These are phyloP conservation scores for Knufia fluminis DNA, from an alignment of 2,329 filamentous ascomycete genomes.

Conservation along the genomic window DNA sequence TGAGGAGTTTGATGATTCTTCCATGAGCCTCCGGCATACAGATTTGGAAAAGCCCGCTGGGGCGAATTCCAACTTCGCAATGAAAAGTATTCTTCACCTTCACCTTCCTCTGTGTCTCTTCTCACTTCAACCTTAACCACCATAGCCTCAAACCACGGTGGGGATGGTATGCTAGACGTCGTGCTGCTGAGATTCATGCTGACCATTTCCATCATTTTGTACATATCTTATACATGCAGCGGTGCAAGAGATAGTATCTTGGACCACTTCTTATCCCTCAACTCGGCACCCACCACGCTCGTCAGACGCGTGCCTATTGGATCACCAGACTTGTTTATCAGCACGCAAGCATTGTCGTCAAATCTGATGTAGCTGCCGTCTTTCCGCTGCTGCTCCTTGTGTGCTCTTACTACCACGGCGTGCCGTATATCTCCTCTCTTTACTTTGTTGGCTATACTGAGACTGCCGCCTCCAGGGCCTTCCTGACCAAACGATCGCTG, in stretches of 20 bases:
- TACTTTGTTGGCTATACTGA: slow-evolving; percentile 81
- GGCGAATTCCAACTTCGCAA: too few species aligned
- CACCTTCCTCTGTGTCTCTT: too few species aligned
- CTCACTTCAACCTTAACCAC: too few species aligned
- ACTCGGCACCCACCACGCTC: slow-evolving; percentile 78
- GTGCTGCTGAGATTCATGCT: too few species aligned
- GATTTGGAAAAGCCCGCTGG: too few species aligned
- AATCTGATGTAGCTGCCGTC: slow-evolving; percentile 89
- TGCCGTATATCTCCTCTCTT: slow-evolving; percentile 93
- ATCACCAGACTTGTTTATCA: slow-evolving; percentile 94
- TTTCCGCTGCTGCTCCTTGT: slow-evolving; percentile 73
- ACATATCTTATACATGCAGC: slow-evolving; percentile 54
- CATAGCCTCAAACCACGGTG: too few species aligned
- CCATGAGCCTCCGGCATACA: too few species aligned
- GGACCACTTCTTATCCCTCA: slow-evolving; percentile 90
- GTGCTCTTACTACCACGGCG: slow-evolving; percentile 86
- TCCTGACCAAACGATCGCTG: slow-evolving; percentile 70
- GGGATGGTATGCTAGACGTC: too few species aligned
- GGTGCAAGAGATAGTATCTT: slow-evolving; percentile 96
- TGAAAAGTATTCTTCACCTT: too few species aligned
- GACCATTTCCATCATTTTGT: slow-evolving; percentile 4
- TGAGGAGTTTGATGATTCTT: not conserved
- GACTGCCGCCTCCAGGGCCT: slow-evolving; percentile 51
- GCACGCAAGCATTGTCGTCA: slow-evolving; percentile 94
- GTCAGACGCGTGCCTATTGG: slow-evolving; percentile 89